Conservation (phyloP, 1,284 basidiomycete species). For the Puccinia triticina region DNA sequence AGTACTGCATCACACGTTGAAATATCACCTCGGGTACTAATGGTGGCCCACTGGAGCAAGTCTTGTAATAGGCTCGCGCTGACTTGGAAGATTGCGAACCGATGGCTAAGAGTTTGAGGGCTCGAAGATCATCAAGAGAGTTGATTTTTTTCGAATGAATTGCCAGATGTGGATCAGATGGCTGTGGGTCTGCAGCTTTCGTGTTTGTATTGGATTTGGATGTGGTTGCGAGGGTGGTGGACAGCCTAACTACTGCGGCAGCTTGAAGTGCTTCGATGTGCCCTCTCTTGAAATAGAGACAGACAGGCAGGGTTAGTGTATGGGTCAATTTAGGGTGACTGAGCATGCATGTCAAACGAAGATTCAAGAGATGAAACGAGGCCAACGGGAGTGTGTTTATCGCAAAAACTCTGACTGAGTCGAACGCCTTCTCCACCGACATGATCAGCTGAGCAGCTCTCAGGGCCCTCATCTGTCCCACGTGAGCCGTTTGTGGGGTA, state of each 20-base stretch:
- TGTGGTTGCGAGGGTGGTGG: not conserved
- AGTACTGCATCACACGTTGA: constrained; percentile 76
- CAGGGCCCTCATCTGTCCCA: constrained; percentile 8
- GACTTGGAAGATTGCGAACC: constrained; percentile 61
- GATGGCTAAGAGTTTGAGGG: constrained; percentile 40
- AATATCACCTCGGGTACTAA: constrained; percentile 65
- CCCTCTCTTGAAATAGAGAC: constrained; percentile 65
- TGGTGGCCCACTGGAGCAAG: constrained; percentile 65
- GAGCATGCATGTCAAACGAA: not conserved
- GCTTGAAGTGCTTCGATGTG: constrained; percentile 68
- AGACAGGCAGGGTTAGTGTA: not conserved
- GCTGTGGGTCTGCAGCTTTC: not conserved
- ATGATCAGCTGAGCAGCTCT: constrained; percentile 11
- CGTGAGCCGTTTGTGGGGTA: constrained; percentile 16
- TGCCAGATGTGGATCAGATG: constrained; percentile 4
- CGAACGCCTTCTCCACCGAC: constrained; percentile 15
- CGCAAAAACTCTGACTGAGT: constrained; percentile 75
- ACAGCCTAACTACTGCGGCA: constrained; percentile 63
- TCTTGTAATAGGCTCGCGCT: constrained; percentile 65
- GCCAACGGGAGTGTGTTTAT: constrained; percentile 82
- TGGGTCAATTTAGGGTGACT: not conserved
- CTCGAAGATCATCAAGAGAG: constrained; percentile 30
- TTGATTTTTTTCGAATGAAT: constrained; percentile 46
- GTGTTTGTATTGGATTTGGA: not conserved
- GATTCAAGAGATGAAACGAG: not conserved